Evolutionary conservation across 306 rosid genomes (phyloP).

Genomic region (Styphnolobium japonicum): DNA sequence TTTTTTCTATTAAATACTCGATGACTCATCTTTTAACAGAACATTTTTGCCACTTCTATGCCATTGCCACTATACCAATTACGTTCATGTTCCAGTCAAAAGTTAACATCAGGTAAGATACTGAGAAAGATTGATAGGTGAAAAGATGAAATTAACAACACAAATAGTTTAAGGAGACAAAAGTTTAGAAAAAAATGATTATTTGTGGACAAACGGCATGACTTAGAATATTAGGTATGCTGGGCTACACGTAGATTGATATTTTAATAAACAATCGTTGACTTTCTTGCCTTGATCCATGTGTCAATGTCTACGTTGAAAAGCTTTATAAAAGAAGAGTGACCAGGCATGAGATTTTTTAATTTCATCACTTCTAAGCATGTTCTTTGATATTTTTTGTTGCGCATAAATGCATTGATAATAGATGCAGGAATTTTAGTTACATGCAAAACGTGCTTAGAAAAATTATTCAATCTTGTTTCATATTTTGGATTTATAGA

Average conservation of each 20-base stretch:
- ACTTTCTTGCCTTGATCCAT: not conserved
- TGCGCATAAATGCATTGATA: not conserved
- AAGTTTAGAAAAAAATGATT: not conserved
- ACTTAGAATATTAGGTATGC: not conserved
- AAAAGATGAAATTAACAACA: not conserved
- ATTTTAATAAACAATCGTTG: not conserved
- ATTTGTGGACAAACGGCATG: not conserved
- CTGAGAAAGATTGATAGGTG: too few relatives aligned
- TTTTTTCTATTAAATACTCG: too few relatives aligned
- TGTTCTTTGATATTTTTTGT: not conserved
- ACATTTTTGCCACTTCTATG: too few relatives aligned
- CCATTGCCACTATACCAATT: too few relatives aligned
- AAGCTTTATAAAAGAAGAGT: too few relatives aligned
- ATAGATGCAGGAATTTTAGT: not conserved
- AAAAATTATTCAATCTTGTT: not conserved
- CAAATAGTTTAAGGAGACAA: not conserved
- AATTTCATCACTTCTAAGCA: not conserved
- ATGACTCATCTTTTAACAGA: too few relatives aligned
- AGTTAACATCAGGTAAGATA: too few relatives aligned
- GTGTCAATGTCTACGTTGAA: too few relatives aligned
- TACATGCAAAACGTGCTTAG: not conserved
- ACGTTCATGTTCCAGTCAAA: too few relatives aligned
- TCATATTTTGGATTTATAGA: not conserved
- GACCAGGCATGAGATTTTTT: not conserved
- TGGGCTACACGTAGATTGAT: not conserved